A percentile compares a stretch with the other conserved stretches of the same genome.
Conservation (phyloP, 2,329 filamentous ascomycete genomes). For the Lizonia empirigonia region DNA sequence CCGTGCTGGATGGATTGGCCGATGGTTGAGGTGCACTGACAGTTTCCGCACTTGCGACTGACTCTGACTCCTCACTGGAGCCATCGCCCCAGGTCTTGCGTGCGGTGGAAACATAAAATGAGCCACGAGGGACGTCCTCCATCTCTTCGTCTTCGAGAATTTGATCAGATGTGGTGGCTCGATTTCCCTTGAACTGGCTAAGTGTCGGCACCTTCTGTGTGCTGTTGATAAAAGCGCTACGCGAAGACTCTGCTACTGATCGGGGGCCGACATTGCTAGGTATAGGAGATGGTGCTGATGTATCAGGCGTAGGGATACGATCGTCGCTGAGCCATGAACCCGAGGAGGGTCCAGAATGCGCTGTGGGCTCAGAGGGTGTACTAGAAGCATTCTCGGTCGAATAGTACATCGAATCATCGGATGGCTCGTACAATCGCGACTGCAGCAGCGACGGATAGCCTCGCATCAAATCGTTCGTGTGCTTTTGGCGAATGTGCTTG, state of each 20-base stretch:
- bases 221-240: conserved; percentile 52
- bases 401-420: conserved; percentile 25
- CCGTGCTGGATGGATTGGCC: not conserved
- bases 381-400: conserved; percentile 18
- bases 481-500: conserved; percentile 35
- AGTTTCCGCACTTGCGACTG: conserved; percentile 29
- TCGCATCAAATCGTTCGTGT: conserved; percentile 45
- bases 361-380: conserved; percentile 21
- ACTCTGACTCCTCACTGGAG: conserved; percentile 44
- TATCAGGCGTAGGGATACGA: conserved; percentile 22
- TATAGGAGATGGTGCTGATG: conserved; percentile 16
- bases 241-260: conserved; percentile 41
- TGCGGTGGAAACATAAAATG: conserved; percentile 2
- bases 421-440: conserved; percentile 32
- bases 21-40: conserved; percentile 20
- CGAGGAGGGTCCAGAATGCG: conserved; percentile 26
- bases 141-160: conserved; percentile 30
- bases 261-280: conserved; percentile 13
- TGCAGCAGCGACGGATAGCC: conserved; percentile 16
- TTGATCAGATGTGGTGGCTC: conserved; percentile 8
- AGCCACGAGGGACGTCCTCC: conserved; percentile 28
- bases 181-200: conserved; percentile 21
- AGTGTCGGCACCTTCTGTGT: conserved; percentile 49
- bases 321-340: conserved; percentile 27
- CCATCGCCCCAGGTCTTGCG: conserved; percentile 46